Conservation (phyloP, 306 rosid genomes). For the Cucurbita pepo region DNA sequence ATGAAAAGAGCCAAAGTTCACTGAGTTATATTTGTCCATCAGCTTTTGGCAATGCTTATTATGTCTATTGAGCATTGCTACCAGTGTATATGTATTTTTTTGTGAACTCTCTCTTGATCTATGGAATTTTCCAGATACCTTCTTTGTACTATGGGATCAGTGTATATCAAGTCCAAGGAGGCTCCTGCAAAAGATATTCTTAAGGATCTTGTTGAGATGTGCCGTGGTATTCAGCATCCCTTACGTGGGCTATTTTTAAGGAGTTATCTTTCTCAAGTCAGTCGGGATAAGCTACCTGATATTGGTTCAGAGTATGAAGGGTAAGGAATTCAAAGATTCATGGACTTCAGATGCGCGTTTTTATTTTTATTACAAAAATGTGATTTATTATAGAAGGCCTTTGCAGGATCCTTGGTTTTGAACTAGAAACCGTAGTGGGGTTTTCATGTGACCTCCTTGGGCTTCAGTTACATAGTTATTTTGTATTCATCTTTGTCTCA, state of each 20-base stretch:
- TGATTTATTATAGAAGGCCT: background rate
- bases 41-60: background rate
- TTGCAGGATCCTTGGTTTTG: background rate
- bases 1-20: background rate
- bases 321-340: slow-evolving; percentile 15
- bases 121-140: slow-evolving; percentile 22
- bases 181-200: slow-evolving; percentile 51
- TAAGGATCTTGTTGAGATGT: slow-evolving; percentile 54
- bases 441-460: background rate
- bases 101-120: background rate
- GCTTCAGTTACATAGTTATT: background rate
- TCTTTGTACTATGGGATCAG: slow-evolving; percentile 49
- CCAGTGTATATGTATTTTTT: background rate
- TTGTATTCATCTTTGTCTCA: background rate
- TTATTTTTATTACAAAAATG: background rate
- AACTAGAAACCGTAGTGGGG: background rate
- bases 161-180: slow-evolving; percentile 46
- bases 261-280: slow-evolving; percentile 55
- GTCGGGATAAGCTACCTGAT: slow-evolving; percentile 48
- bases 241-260: slow-evolving; percentile 45
- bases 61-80: background rate
- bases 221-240: slow-evolving; percentile 49
- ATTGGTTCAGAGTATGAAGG: slow-evolving; percentile 55
- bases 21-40: background rate
- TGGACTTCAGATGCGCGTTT: background rate